Conservation (phyloP, 2,329 filamentous ascomycete species). For the Talaromyces sp. region DNA sequence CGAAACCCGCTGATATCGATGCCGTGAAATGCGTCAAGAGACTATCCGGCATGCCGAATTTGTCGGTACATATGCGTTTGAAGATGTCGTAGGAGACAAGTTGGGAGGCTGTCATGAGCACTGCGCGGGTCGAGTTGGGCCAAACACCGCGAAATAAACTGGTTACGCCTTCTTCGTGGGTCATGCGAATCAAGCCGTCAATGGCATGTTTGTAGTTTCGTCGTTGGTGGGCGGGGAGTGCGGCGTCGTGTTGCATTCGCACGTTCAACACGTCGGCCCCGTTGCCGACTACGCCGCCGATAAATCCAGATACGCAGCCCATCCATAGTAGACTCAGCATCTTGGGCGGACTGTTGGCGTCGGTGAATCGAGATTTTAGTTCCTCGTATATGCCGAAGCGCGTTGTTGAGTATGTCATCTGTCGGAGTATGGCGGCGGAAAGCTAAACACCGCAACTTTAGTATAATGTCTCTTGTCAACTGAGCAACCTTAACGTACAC, state of each 20-base stretch:
- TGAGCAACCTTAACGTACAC: conserved; percentile 49
- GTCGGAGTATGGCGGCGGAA: conserved; percentile 86
- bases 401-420: conserved; percentile 93
- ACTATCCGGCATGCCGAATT: conserved; percentile 53
- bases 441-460: conserved; percentile 47
- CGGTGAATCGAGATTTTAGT: conserved; percentile 68
- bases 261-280: conserved; percentile 96
- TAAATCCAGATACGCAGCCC: conserved; percentile 76
- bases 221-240: conserved; percentile 67
- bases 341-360: conserved; percentile 55
- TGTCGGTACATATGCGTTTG: conserved; percentile 55
- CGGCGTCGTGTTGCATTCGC: conserved; percentile 91
- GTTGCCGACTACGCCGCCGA: conserved; percentile 88
- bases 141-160: conserved; percentile 75
- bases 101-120: conserved; percentile 65
- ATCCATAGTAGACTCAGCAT: conserved; percentile 77
- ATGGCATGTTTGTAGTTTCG: conserved; percentile 88
- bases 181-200: conserved; percentile 82
- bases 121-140: conserved; percentile 60
- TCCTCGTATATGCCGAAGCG: conserved; percentile 97
- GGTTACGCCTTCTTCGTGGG: conserved; percentile 71
- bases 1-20: conserved; percentile 61
- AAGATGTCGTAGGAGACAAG: conserved; percentile 63
- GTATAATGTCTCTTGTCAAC: background rate
- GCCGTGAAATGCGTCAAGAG: conserved; percentile 61